A percentile compares a stretch with the other conserved stretches of the same genome.
These are phyloP conservation scores for Diutina siamensis DNA, from an alignment of 1,139 yeast species.

Conservation along the genomic window DNA sequence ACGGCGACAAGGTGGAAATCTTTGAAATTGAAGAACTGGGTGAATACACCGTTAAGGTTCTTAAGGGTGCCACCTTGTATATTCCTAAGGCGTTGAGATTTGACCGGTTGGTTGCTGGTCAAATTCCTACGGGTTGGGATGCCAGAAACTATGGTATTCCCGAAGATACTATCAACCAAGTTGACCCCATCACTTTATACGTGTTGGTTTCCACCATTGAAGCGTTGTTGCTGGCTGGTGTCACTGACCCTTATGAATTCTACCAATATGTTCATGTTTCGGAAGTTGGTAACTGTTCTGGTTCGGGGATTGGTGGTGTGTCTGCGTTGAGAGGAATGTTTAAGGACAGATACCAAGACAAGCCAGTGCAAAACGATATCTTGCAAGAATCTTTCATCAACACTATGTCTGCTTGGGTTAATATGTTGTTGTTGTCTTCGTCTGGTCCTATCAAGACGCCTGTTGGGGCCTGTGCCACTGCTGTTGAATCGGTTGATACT, in stretches of 20 bases:
- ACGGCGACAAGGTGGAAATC: slow-evolving; percentile 87
- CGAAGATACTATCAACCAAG: slow-evolving; percentile 87
- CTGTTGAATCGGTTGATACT: slow-evolving; percentile 91
- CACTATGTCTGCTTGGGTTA: slow-evolving; percentile 99
- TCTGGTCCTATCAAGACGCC: slow-evolving; percentile 99
- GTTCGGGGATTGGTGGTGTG: slow-evolving; percentile 99
- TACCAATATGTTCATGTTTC: slow-evolving; percentile 96
- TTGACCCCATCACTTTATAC: slow-evolving; percentile 88
- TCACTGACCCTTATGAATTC: slow-evolving; percentile 96
- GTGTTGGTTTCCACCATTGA: slow-evolving; percentile 92
- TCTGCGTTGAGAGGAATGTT: slow-evolving; percentile 95
- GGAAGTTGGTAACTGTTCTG: slow-evolving; percentile 97
- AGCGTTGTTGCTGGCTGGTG: slow-evolving; percentile 87
- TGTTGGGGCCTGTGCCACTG: slow-evolving; percentile 99
- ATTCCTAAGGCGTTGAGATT: slow-evolving; percentile 94
- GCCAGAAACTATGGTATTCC: slow-evolving; percentile 91
- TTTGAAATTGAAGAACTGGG: slow-evolving; percentile 85
- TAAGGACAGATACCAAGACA: slow-evolving; percentile 83
- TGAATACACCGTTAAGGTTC: slow-evolving; percentile 79
- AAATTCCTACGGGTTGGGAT: slow-evolving; percentile 97
- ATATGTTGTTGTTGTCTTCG: slow-evolving; percentile 92
- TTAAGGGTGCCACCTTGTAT: slow-evolving; percentile 85
- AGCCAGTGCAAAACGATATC: slow-evolving; percentile 92
- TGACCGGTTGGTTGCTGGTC: slow-evolving; percentile 97
- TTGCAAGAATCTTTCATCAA: slow-evolving; percentile 96